Base-by-base conservation (phyloP, 2,329 filamentous ascomycete genomes). In the Talaromyces atroroseus region DNA sequence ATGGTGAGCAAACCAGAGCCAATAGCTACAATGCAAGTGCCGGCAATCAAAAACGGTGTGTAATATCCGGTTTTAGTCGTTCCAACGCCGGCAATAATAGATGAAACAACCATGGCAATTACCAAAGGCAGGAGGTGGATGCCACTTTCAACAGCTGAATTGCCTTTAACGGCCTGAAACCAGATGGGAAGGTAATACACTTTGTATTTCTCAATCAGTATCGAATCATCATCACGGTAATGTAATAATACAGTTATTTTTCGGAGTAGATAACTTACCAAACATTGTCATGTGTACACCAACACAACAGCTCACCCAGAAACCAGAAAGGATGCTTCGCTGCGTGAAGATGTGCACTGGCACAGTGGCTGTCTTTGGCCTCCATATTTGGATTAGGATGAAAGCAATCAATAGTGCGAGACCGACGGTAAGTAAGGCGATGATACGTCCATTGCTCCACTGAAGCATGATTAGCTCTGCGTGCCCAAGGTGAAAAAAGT, bases 371-470 rank as follows among this genome's bases (percentile, higher is more conserved):
- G 65, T 64, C 4, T 78, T 74, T 11, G 32, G 26, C 16, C 26
- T 52, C 48, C 38, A 56, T 6, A 48, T 24, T 55, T 78, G 71
- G 53, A 75, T 62, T 1, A 53, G 58, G 32, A 70, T 52, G 55
- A 78, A 76, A 3, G 72, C 69, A 3, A 76, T 71, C 1, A 74
- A 72, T 6, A 81, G 68, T 6, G 80, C 72, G 18, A 75, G 74
- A 57, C 79, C 78, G 3, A 82, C 67, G 0, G 78, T 71, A 26
- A 82, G 74, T n/a, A 81, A 69, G 0, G 73, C 74, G 50, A 81
- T 75, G 49, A 81, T 72, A 12, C 70, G 73, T 20, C 66, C 68
- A 59, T 71, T 71, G 24, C 64, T 65, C 78, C 78, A 81, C 2
- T 71, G 40, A 32, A 76, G 73, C 32, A 66, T 4, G 6, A 29